phyloP scores from a whole-genome alignment of 2,329 filamentous ascomycete species.

The Thielaviopsis punctulata region DNA sequence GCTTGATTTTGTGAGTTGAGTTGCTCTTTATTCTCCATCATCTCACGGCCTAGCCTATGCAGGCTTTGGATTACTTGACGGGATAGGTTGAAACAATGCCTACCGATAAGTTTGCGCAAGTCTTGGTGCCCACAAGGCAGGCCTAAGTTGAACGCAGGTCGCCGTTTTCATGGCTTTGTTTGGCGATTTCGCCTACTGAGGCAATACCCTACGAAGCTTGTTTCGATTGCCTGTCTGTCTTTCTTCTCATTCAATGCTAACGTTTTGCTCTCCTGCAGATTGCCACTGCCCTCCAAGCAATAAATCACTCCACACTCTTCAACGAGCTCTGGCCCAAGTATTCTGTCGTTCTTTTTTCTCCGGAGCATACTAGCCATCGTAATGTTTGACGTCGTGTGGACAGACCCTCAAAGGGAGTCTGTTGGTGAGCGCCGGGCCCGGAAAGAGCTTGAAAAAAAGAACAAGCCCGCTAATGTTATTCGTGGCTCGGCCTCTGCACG shows the following conservation, averaged over 20 bases:
- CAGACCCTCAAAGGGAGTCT: constrained; percentile 34
- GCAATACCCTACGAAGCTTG: neutral
- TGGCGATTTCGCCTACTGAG: neutral
- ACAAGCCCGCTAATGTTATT: constrained; percentile 16
- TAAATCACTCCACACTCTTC: neutral
- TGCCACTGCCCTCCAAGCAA: neutral
- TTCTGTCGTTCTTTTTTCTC: too few relatives aligned
- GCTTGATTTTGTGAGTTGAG: too few relatives aligned
- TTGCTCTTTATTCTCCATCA: too few relatives aligned
- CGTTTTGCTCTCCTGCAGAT: neutral
- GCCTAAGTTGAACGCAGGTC: neutral
- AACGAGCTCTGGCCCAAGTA: too few relatives aligned
- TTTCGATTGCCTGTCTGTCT: neutral
- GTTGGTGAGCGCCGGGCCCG: constrained; percentile 34
- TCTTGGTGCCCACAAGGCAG: too few relatives aligned
- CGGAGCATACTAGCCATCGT: neutral
- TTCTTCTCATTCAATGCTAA: neutral
- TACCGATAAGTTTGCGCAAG: too few relatives aligned
- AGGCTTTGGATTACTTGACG: too few relatives aligned
- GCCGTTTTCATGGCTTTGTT: neutral
- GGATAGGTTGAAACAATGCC: too few relatives aligned
- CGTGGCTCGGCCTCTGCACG: constrained; percentile 25
- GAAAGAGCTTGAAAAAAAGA: constrained; percentile 26
- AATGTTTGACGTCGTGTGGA: constrained; percentile 45
- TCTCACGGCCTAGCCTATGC: too few relatives aligned